phyloP scores from a whole-genome alignment of 345 rosid genomes.

The Eucalyptus erythrocorys region DNA sequence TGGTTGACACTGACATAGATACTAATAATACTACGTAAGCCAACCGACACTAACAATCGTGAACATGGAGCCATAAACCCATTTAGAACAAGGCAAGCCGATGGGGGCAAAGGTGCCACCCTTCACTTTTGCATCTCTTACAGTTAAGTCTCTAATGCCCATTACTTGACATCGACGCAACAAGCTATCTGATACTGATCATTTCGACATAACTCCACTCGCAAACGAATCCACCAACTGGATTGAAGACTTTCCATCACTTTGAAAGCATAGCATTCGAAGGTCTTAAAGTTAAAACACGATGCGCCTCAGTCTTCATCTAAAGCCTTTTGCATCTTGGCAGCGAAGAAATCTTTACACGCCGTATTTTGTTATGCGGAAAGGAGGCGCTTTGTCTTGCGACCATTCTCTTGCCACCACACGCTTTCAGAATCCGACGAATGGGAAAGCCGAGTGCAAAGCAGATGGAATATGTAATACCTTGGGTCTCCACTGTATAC shows the following conservation, averaged over 20 bases:
- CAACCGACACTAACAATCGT: too few relatives aligned
- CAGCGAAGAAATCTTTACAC: not conserved
- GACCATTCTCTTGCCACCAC: not conserved
- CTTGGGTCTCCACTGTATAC: too few relatives aligned
- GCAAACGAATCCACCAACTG: not conserved
- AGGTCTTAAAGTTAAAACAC: not conserved
- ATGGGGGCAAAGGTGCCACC: not conserved
- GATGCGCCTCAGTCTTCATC: not conserved
- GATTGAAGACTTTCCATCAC: not conserved
- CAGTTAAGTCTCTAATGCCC: not conserved
- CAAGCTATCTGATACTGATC: not conserved
- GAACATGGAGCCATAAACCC: too few relatives aligned
- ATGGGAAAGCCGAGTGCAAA: not conserved
- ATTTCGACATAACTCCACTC: not conserved
- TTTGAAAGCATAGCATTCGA: not conserved
- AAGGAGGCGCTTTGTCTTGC: not conserved
- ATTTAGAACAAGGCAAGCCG: not conserved
- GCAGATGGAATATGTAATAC: not conserved
- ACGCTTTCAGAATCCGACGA: not conserved
- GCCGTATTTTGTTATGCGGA: not conserved
- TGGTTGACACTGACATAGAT: fast-evolving
- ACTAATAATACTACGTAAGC: fast-evolving
- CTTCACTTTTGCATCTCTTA: not conserved
- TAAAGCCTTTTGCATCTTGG: not conserved
- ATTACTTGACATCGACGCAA: not conserved